Evolutionary conservation across 768 basidiomycete genomes (phyloP).

Genomic region (Pleurotus tuoliensis): DNA sequence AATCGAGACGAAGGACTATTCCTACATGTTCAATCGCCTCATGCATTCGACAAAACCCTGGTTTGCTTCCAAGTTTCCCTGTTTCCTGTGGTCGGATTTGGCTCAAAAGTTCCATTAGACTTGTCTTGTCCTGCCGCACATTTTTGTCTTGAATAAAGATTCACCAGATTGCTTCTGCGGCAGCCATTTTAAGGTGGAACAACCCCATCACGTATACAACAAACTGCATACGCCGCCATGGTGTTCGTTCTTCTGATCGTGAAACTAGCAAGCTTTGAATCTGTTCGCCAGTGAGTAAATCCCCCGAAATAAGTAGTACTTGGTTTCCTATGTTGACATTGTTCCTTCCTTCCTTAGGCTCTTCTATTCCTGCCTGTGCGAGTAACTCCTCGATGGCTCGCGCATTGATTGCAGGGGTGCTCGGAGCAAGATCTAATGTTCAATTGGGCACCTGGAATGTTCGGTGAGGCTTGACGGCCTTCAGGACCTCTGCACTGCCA

Average conservation of each 20-base stretch:
- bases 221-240: slow-evolving; percentile 15
- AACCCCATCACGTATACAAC: slow-evolving; percentile 18
- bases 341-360: slow-evolving; percentile 11
- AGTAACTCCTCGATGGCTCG: slow-evolving; percentile 15
- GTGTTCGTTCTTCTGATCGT: slow-evolving; percentile 13
- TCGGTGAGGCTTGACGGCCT: slow-evolving; percentile 19
- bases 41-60: slow-evolving; percentile 32
- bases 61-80: slow-evolving; percentile 14
- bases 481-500: slow-evolving; percentile 18
- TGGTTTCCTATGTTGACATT: slow-evolving; percentile 9
- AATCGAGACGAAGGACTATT: slow-evolving; percentile 21
- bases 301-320: slow-evolving; percentile 20
- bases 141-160: slow-evolving; percentile 17
- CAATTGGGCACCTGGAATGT: slow-evolving; percentile 16
- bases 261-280: slow-evolving; percentile 7
- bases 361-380: slow-evolving; percentile 19
- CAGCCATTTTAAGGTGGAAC: slow-evolving; percentile 29
- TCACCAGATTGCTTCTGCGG: slow-evolving; percentile 19
- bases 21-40: slow-evolving; percentile 27
- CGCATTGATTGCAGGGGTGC: slow-evolving; percentile 16
- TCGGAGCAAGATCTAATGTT: slow-evolving; percentile 19
- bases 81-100: slow-evolving; percentile 26
- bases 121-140: slow-evolving; percentile 13
- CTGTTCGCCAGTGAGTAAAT: slow-evolving; percentile 17
- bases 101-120: slow-evolving; percentile 18